Base-by-base conservation (phyloP, 495 filamentous ascomycete genomes). In the Aeminium ludgeri region DNA sequence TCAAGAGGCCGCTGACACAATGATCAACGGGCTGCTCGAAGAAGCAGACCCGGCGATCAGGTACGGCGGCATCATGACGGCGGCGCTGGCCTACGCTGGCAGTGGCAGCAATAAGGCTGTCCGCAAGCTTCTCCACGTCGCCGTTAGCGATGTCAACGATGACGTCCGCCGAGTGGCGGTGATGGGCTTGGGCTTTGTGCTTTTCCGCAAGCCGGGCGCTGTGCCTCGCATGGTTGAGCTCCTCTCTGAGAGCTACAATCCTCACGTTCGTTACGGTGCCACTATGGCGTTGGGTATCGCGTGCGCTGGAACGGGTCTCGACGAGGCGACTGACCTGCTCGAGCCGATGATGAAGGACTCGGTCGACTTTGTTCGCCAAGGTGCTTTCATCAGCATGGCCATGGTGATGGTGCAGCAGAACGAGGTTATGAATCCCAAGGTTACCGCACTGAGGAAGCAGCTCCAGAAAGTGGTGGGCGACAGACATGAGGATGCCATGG, bases 271-370 rank as follows among this genome's bases (percentile, higher is more conserved):
- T 33, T 99, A 99, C 48, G 91, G 91, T 53, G 92, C 91, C 2
- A 86, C 91, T 20, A 95, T 99, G 82, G 91, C 91, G 12, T 72
- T 99, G 11, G 91, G 91, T 61, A 96, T 99, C 51, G 89, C 91
- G 28, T 96, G 91, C 51, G 91, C 91, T 19, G 91, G 91, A 23
- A 99, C 91, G 30, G 91, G 91, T 16, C 64, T 96, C 19, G 87
- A 96, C 46, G 91, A 96, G 61, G 91, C 91, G 2, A 91, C 95
- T 48, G 91, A 96, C 49, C 69, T 99, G 20, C 69, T 99, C 7
- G 91, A 99, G 62, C 91, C 91, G 18, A 96, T 99, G 91, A 85
- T 94, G 60, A 99, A 99, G 66, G 91, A 99, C 55, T 89, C 91
- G 12, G 89, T 83, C 38, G 91, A 99, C 65, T 99, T 99, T 55